Evolutionary conservation across 2,329 filamentous ascomycete species (phyloP), one percentile per base, ranked within the genome.

Genomic region (Fusarium nurragi): DNA sequence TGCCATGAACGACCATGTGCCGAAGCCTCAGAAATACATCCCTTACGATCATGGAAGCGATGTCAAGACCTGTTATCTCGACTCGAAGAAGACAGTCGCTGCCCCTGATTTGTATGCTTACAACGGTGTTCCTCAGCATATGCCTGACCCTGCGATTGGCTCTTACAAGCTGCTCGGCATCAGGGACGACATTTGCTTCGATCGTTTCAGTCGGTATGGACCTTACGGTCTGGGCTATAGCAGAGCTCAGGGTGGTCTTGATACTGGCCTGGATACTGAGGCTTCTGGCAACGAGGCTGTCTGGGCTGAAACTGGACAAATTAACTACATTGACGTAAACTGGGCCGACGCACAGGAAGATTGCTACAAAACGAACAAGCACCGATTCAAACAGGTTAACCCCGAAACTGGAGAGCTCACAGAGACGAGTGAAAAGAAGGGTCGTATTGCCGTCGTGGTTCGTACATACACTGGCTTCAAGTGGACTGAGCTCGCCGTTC

Each of bases 221-320:
- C 90, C 93, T 0, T 97, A 97, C 72, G 93, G 93, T 0, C 80
- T 93, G 37, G 93, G 93, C n/a, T 97, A 97, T 76, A 87, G 85
- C 69, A 83, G 85, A 58, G 85, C 87, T 53, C 85, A 87, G 64
- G 93, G 93, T 14, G 93, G 93, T 21, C 77, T 86, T 1, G 87
- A 86, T 23, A 87, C 93, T 52, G 87, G 87, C n/a, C 82, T 91
- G 54, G 91, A 92, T 36, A 88, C 88, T 1, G 91, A 95, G 68
- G 80, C 81, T 30, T 84, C 90, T 19, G 92, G 90, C 80, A 86
- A 84, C 49, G 83, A 89, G 26, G 78, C 78, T 36, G 79, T 89
- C 12, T 90, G 86, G 85, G 75, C 78, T 38, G 77, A 81, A 57
- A 79, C 80, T 2, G 83, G 83, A 71, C 81, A 84, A 72, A 85